Conservation (phyloP, 129 eudicot species). For the Logfia minima region DNA sequence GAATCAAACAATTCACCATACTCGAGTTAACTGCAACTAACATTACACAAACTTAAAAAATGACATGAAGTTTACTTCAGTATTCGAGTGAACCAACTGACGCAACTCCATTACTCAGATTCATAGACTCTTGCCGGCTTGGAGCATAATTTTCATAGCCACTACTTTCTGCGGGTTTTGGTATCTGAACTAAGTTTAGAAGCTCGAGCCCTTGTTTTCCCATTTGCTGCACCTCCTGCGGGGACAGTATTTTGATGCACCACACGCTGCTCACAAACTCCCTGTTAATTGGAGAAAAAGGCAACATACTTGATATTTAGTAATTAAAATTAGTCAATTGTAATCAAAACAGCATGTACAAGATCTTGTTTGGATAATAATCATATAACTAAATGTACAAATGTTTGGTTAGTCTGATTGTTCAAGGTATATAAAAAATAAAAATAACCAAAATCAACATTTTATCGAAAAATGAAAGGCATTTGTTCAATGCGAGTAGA, state of each 20-base stretch:
- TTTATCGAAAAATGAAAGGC: background rate
- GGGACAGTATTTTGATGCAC: constrained; percentile 84
- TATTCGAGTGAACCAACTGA: constrained; percentile 73
- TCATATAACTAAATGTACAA: background rate
- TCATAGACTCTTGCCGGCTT: constrained; percentile 49
- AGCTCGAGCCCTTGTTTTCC: constrained; percentile 73
- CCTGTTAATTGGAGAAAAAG: constrained; percentile 37
- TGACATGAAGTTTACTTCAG: constrained; percentile 33
- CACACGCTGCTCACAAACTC: constrained; percentile 84
- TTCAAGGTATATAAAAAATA: background rate
- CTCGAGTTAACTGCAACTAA: constrained; percentile 26
- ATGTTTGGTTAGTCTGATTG: background rate
- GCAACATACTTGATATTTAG: background rate
- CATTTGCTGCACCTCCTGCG: constrained; percentile 90
- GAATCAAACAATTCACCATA: constrained; percentile 30
- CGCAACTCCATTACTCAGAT: constrained; percentile 53
- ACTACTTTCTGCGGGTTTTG: constrained; percentile 36
- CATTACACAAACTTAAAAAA: constrained; percentile 20
- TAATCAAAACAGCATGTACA: too few species aligned
- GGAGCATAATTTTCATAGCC: constrained; percentile 46
- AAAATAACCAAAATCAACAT: too few species aligned
- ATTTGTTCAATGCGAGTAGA: background rate
- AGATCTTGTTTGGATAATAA: too few species aligned
- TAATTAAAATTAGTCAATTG: background rate
- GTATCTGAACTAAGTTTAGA: constrained; percentile 50